Evolutionary conservation across 805 yeast genomes (phyloP).

Genomic region (Clavispora fructus): DNA sequence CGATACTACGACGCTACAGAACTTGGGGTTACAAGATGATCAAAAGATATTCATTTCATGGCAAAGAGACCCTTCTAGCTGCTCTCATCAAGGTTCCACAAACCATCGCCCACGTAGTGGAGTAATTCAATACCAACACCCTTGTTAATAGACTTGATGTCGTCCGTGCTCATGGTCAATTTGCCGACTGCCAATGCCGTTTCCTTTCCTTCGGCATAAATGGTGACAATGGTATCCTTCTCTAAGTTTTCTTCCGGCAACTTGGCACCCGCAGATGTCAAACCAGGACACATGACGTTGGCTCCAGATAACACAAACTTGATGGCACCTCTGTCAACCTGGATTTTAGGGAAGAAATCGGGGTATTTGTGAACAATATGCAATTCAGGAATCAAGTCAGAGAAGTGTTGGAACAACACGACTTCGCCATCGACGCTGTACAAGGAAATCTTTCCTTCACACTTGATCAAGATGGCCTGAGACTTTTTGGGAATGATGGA

Average conservation of each 20-base stretch:
- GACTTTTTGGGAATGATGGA: conserved; percentile 84
- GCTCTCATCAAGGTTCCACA: conserved; percentile 57
- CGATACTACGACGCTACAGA: conserved; percentile 23
- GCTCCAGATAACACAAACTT: conserved; percentile 95
- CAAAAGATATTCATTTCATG: conserved; percentile 14
- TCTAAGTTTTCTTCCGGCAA: conserved; percentile 70
- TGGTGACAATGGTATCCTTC: conserved; percentile 66
- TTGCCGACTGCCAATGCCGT: conserved; percentile 88
- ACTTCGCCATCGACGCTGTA: conserved; percentile 71
- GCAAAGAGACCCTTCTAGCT: background rate
- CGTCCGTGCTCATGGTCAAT: conserved; percentile 81
- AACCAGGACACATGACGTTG: conserved; percentile 94
- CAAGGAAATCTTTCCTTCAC: conserved; percentile 83
- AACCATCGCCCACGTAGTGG: conserved; percentile 84
- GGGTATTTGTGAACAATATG: conserved; percentile 79
- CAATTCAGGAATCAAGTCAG: conserved; percentile 72
- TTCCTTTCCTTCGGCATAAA: conserved; percentile 92
- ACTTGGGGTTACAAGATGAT: conserved; percentile 16
- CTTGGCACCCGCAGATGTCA: conserved; percentile 78
- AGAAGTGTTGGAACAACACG: conserved; percentile 74
- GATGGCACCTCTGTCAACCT: conserved; percentile 94
- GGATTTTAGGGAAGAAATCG: conserved; percentile 74
- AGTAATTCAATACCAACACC: conserved; percentile 85
- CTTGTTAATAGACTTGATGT: conserved; percentile 74
- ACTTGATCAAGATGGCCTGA: conserved; percentile 72